Evolutionary conservation across 257 asterid genomes (phyloP).

Genomic region (Forsythia viridissima): DNA sequence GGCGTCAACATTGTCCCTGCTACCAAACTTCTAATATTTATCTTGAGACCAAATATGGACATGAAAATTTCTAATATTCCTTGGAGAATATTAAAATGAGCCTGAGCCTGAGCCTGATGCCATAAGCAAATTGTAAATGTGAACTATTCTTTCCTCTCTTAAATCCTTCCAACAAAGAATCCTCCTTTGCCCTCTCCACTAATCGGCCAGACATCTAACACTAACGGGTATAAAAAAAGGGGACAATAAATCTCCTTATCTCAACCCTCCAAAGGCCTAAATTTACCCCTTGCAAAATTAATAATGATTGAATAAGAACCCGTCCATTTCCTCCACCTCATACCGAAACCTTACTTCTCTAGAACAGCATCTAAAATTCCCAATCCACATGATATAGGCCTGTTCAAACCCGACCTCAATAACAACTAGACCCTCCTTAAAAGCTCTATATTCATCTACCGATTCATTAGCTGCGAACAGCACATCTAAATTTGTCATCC

Average conservation of each 20-base stretch:
- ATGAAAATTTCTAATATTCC: too few relatives aligned
- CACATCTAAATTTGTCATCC: background rate
- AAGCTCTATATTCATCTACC: background rate
- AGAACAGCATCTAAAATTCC: background rate
- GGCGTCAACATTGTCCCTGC: too few relatives aligned
- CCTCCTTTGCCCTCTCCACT: background rate
- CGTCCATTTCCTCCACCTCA: background rate
- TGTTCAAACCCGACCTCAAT: background rate
- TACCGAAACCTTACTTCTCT: background rate
- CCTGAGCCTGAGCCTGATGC: too few relatives aligned
- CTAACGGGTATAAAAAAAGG: too few relatives aligned
- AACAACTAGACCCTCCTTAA: background rate
- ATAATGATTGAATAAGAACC: background rate
- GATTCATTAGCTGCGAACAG: background rate
- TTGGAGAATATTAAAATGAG: too few relatives aligned
- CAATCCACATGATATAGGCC: background rate
- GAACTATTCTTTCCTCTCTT: background rate
- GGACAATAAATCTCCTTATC: too few relatives aligned
- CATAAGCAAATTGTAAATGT: too few relatives aligned
- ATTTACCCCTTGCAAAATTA: background rate
- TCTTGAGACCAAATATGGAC: too few relatives aligned
- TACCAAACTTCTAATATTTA: too few relatives aligned
- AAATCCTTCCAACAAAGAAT: background rate
- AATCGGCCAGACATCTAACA: background rate
- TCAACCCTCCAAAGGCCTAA: too few relatives aligned